Percentiles rank a stretch among this genome's conserved stretches.
These are phyloP conservation scores for Rhytidiadelphus loreus DNA, from an alignment of 225 moss, liverwort and hornwort species.

Conservation along the genomic window DNA sequence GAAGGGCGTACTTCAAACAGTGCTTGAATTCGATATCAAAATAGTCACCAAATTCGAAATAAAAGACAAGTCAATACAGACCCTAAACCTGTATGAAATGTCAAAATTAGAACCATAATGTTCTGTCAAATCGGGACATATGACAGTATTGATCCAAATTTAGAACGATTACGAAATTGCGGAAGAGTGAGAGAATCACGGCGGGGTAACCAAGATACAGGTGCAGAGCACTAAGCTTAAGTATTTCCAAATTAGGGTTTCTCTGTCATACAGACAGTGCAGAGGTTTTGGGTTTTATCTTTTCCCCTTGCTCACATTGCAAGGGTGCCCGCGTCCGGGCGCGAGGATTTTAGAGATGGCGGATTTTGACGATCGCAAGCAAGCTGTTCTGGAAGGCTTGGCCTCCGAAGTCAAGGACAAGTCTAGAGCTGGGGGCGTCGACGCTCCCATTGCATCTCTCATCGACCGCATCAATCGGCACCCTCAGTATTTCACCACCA, in stretches of 20 bases:
- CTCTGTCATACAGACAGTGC: neutral
- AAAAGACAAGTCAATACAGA: neutral
- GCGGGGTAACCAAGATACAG: neutral
- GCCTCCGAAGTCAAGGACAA: conserved; percentile 58
- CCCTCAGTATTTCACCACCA: conserved; percentile 66
- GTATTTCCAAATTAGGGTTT: conserved; percentile 2
- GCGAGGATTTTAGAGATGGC: conserved; percentile 3
- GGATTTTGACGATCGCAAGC: conserved; percentile 71
- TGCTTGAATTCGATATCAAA: neutral
- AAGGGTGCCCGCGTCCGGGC: neutral
- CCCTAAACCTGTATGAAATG: no score
- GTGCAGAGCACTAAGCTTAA: neutral
- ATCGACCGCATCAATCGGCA: conserved; percentile 60
- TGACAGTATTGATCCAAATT: neutral
- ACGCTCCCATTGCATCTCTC: conserved; percentile 69
- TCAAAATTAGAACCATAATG: neutral
- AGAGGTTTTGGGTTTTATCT: neutral
- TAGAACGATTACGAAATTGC: neutral
- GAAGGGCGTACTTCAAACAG: neutral
- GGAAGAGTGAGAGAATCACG: neutral
- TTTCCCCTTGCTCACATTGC: neutral
- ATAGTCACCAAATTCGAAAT: neutral
- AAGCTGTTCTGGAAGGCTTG: conserved; percentile 43
- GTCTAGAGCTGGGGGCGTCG: conserved; percentile 82
- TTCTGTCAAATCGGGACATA: neutral